Base-by-base conservation (phyloP, 2,329 filamentous ascomycete species). In the Clarireedia monteithiana region DNA sequence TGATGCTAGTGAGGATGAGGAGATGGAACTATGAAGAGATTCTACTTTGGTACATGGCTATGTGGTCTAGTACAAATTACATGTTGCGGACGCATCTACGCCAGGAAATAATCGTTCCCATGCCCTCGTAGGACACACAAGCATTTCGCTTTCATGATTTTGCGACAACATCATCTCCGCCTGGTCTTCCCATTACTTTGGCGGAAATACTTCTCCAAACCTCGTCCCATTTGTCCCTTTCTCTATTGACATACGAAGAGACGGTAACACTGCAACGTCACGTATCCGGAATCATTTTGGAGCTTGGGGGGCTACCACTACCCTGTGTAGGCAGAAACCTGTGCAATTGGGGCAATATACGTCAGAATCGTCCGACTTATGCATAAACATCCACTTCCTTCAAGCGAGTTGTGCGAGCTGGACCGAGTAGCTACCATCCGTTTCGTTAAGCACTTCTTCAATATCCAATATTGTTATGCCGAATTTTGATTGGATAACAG, bases 1-100 rank as follows among this genome's bases (percentile, higher is more conserved):
- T 20, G 81, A 78, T 30, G 79, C 77, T 17, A 82, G 82, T 59
- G 82, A 81, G 38, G 84, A 86, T 62, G 80, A 84, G 44, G 66
- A 66, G 47, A 65, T 66, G 63, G 66, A 55, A 2, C 62, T 65
- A 45, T 62, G 61, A 50, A 60, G 10, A 34, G 30, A 34, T 34
- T 34, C 30, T 34, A 14, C 30, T 34, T 12, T 34, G 30, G 12
- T 12, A 14, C 30, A 34, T 34, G 30, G 30, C 30, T 34, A 34
- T 12, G 3, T 34, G 30, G 9, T 34, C 30, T 34, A 12, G 3
- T 34, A 20, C 39, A 42, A n/a, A 15, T 15, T n/a, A n/a, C 20
- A 42, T 15, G 7, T 15, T 6, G 9, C 2, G 20, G 15, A 42
- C 17, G n/a, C 39, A 42, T 42, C 39, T n/a, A 10, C 39, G 17